Evolutionary conservation across 108 stramenopile genomes (phyloP).

Genomic region (Discostella stelligeroides): DNA sequence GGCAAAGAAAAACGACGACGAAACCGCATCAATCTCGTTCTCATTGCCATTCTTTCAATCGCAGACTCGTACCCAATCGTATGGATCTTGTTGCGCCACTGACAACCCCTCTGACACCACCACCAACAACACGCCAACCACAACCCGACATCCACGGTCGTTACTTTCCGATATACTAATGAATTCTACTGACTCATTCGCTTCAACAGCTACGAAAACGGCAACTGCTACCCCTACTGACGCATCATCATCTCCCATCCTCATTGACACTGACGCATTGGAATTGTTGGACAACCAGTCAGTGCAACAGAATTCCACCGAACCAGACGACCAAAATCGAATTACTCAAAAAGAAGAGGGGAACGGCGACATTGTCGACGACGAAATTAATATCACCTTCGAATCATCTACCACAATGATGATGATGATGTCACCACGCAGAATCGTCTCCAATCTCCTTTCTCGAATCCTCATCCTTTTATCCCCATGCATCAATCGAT

Average conservation of each 20-base stretch:
- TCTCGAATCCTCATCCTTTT: background rate
- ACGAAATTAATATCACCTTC: too few relatives aligned
- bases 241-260: too few relatives aligned
- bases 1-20: background rate
- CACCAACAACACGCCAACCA: background rate
- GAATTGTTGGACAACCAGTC: background rate
- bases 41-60: too few relatives aligned
- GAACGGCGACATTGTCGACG: too few relatives aligned
- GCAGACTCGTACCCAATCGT: too few relatives aligned
- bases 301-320: background rate
- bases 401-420: too few relatives aligned
- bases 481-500: constrained; percentile 14
- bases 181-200: background rate
- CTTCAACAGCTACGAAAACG: background rate
- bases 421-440: too few relatives aligned
- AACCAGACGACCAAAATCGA: too few relatives aligned
- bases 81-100: too few relatives aligned
- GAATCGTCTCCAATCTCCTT: background rate
- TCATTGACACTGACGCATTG: background rate
- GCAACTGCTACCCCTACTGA: background rate
- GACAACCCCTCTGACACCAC: too few relatives aligned
- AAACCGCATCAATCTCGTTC: background rate
- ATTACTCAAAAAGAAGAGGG: background rate
- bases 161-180: background rate
- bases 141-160: background rate